Evolutionary conservation across 78 protist genomes (phyloP).

Genomic region (Chrysochromulina parva): DNA sequence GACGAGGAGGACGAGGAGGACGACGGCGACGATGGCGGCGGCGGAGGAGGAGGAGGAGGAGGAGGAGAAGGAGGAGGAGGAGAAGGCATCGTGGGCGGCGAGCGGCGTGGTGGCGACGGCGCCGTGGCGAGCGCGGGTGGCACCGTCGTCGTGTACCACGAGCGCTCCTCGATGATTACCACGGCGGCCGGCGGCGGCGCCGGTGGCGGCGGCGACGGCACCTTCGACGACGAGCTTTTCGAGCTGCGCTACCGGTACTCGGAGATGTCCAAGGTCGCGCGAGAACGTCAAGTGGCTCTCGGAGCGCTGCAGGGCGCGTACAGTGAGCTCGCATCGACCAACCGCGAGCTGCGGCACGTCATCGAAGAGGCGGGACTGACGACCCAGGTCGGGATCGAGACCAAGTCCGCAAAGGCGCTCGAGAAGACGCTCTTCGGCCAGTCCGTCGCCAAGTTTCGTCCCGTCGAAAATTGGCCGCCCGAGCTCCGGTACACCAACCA

Average conservation of each 20-base stretch:
- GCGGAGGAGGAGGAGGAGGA: background rate
- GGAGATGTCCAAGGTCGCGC: background rate
- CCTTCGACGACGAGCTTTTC: background rate
- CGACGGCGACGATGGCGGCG: background rate
- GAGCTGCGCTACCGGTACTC: background rate
- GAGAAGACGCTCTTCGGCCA: too few relatives aligned
- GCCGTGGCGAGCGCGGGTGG: background rate
- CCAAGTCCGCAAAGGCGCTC: too few relatives aligned
- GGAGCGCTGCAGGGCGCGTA: background rate
- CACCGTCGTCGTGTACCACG: too few relatives aligned
- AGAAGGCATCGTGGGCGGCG: background rate
- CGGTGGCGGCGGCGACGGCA: background rate
- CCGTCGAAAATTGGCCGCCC: background rate
- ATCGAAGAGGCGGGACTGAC: background rate
- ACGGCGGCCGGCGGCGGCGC: background rate
- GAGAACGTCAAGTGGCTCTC: background rate
- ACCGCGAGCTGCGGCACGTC: background rate
- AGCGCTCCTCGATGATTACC: background rate
- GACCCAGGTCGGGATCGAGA: background rate
- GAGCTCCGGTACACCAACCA: background rate
- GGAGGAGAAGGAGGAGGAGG: constrained; percentile 1
- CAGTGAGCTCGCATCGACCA: background rate
- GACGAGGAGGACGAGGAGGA: too few relatives aligned
- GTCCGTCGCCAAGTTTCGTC: too few relatives aligned
- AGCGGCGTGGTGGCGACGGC: background rate